phyloP scores from a whole-genome alignment of 768 basidiomycete species.

The Boletus rex-veris region DNA sequence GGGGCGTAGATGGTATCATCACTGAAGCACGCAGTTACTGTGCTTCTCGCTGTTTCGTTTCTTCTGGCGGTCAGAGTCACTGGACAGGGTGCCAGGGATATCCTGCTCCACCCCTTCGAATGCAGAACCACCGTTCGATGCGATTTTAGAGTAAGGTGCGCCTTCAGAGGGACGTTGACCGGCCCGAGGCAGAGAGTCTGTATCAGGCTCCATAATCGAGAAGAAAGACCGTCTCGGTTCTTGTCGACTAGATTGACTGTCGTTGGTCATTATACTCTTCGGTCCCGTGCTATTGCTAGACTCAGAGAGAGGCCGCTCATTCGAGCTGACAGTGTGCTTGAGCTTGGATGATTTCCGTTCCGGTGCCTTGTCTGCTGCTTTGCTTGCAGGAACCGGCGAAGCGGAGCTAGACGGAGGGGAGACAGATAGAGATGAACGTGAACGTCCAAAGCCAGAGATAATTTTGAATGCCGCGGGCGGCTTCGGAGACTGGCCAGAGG shows the following conservation, averaged over 20 bases:
- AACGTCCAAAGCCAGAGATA: constrained; percentile 60
- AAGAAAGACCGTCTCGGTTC: constrained; percentile 38
- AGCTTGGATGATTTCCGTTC: constrained; percentile 36
- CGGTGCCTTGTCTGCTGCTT: constrained; percentile 18
- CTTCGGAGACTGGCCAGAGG: constrained; percentile 31
- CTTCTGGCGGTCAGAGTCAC: constrained; percentile 23
- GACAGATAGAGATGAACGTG: constrained; percentile 54
- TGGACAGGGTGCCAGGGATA: constrained; percentile 4
- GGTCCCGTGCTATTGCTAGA: constrained; percentile 56
- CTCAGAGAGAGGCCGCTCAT: constrained; percentile 55
- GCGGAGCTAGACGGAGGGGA: constrained; percentile 32
- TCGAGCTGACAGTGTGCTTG: constrained; percentile 33
- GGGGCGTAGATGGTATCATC: constrained; percentile 3
- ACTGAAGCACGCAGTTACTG: constrained; percentile 28
- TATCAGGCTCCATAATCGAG: constrained; percentile 30
- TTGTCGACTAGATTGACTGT: constrained; percentile 40
- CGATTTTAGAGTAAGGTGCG: constrained; percentile 12
- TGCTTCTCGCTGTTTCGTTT: constrained; percentile 29
- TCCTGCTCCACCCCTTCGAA: constrained; percentile 9
- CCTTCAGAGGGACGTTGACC: constrained; percentile 21
- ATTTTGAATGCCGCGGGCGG: constrained; percentile 64
- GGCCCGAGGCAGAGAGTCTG: constrained; percentile 16
- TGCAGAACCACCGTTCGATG: constrained; percentile 6
- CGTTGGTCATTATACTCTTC: constrained; percentile 57
- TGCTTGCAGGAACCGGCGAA: constrained; percentile 25